Base-by-base conservation (phyloP, 345 rosid species). In the Populus alba region DNA sequence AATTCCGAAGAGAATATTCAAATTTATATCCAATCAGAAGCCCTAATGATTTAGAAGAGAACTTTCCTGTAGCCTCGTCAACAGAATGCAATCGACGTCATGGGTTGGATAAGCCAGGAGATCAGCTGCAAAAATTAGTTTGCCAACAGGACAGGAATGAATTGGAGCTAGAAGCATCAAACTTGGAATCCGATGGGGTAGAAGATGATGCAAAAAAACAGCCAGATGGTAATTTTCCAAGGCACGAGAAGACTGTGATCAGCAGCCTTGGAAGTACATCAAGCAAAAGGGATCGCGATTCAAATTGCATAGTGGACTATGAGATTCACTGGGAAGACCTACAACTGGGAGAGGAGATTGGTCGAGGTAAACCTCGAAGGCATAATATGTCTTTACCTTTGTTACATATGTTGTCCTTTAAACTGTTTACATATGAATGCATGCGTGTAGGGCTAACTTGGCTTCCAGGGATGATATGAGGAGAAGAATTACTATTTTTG, bases 311-410 rank as follows among this genome's bases (percentile, higher is more conserved):
- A 45, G 75, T 79, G 8, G 89, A 86, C 16, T 91, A 93, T 75
- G 94, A 84, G 83, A 89, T 95, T 83, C 87, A 11, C 17, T 95
- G 94, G 96, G 91, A 93, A 82, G 91, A 92, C 81, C 88, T 95
- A 35, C 83, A 80, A 67, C 77, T 95, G 45, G 88, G 94, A 59
- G 93, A 90, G 82, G 91, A 91, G 86, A 82, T 93, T 70, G 99
- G 98, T 18, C 89, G 91, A 90, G 99, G 98, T 93, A 86, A 80
- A 57, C 10, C 49, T 79, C 35, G 23, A 25, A 35, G 11, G 66
- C 29, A 72, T 25, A 16, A 39, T 27, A n/a, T 20, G 15, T 45
- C 35, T 47, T 57, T 35, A 17, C 51, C 62, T 29, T 51, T 17
- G 20, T 72, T 13, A 53, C 38, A 4, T 17, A 31, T 49, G 43